phyloP scores from a whole-genome alignment of 1,284 basidiomycete species.

The Jaminaea rosea region DNA sequence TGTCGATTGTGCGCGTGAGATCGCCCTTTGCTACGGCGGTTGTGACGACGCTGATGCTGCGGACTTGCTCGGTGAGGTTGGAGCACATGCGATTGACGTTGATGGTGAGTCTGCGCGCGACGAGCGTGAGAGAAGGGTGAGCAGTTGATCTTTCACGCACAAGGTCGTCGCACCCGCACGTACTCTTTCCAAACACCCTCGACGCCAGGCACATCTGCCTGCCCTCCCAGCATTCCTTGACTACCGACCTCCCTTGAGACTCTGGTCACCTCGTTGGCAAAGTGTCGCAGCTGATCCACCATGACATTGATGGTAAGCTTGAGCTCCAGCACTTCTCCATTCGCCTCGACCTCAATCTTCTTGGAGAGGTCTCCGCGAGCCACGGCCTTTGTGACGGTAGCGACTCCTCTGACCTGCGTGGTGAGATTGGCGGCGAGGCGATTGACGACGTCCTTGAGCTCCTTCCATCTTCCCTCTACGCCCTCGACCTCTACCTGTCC shows the following conservation, averaged over 20 bases:
- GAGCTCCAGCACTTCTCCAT: slow-evolving; percentile 90
- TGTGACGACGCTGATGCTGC: slow-evolving; percentile 78
- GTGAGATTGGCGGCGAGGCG: slow-evolving; percentile 57
- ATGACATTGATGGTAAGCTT: slow-evolving; percentile 98
- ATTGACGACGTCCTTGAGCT: slow-evolving; percentile 48
- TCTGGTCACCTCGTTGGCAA: slow-evolving; percentile 86
- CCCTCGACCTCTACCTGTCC: slow-evolving; percentile 47
- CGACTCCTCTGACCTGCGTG: slow-evolving; percentile 86
- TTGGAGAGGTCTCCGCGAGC: slow-evolving; percentile 88
- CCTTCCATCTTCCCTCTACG: slow-evolving; percentile 47
- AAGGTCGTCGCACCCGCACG: too few species aligned
- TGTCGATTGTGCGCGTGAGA: slow-evolving; percentile 55
- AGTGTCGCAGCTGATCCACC: slow-evolving; percentile 79
- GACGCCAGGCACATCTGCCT: slow-evolving; percentile 46
- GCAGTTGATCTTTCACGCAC: too few species aligned
- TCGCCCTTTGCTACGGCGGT: slow-evolving; percentile 67
- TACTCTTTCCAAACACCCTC: slow-evolving; percentile 48
- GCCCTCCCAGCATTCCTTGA: slow-evolving; percentile 42
- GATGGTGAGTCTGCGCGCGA: too few species aligned
- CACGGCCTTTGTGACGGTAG: slow-evolving; percentile 93
- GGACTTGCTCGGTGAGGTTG: slow-evolving; percentile 85
- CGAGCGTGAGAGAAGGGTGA: too few species aligned
- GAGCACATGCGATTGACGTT: slow-evolving; percentile 88
- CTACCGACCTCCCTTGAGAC: slow-evolving; percentile 58
- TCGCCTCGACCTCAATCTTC: slow-evolving; percentile 92